Percentiles rank a stretch among this genome's conserved stretches.
phyloP scores from a whole-genome alignment of 2,329 filamentous ascomycete genomes.

The Bipolaris bicolor region DNA sequence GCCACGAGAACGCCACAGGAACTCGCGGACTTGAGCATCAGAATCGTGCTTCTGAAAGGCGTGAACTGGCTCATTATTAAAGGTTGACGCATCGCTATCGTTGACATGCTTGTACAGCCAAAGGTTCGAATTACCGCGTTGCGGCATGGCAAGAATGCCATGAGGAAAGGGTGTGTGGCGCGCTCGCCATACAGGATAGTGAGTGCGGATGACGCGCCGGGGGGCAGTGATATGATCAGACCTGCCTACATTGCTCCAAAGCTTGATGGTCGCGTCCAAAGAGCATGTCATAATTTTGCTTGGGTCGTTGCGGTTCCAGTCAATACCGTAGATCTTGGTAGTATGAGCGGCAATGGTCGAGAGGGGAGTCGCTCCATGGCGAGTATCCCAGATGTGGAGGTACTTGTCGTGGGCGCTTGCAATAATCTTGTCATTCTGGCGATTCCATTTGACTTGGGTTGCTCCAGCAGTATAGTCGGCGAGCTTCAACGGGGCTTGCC shows the following conservation, averaged over 20 bases:
- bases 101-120: constrained; percentile 78
- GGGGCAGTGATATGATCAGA: constrained; percentile 53
- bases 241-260: constrained; percentile 78
- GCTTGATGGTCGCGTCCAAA: constrained; percentile 88
- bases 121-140: constrained; percentile 82
- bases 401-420: constrained; percentile 90
- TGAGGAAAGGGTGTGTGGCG: constrained; percentile 89
- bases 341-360: constrained; percentile 85
- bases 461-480: constrained; percentile 94
- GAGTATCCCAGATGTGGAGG: constrained; percentile 88
- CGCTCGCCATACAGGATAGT: constrained; percentile 89
- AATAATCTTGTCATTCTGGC: constrained; percentile 82
- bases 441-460: constrained; percentile 94
- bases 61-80: constrained; percentile 47
- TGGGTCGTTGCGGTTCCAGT: constrained; percentile 83
- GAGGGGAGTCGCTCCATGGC: constrained; percentile 77
- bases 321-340: constrained; percentile 93
- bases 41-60: constrained; percentile 62
- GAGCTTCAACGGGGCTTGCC: constrained; percentile 56
- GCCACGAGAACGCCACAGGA: constrained; percentile 84
- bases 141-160: constrained; percentile 88
- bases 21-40: constrained; percentile 76
- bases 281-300: constrained; percentile 85
- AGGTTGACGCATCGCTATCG: constrained; percentile 41
- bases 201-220: constrained; percentile 73